phyloP scores from a whole-genome alignment of 2,329 filamentous ascomycete species.

The Colletotrichum sp. region DNA sequence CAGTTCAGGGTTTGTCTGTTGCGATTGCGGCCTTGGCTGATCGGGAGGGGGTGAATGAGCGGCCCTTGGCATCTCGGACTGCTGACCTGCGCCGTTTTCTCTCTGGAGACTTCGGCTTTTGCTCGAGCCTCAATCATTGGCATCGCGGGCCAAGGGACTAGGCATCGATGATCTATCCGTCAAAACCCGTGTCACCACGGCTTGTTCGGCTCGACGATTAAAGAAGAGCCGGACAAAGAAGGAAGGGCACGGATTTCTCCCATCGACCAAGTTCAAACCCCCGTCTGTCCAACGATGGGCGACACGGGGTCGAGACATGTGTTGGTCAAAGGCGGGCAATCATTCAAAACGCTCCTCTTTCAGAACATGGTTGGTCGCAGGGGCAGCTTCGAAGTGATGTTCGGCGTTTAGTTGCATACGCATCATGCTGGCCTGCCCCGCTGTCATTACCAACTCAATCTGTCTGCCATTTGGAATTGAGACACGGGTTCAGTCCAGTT shows the following conservation, averaged over 20 bases:
- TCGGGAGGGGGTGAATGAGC: not conserved
- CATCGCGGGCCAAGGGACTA: slow-evolving; percentile 15
- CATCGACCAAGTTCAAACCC: not conserved
- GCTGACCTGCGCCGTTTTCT: not conserved
- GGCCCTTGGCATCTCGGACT: not conserved
- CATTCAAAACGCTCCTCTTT: not conserved
- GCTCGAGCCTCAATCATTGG: slow-evolving; percentile 16
- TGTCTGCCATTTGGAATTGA: not conserved
- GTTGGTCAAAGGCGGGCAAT: not conserved
- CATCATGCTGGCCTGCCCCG: not conserved
- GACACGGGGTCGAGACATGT: too few species aligned
- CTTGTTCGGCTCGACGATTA: not conserved
- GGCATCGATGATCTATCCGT: not conserved
- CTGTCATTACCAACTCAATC: not conserved
- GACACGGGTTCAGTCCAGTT: not conserved
- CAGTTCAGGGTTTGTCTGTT: not conserved
- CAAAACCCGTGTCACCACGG: not conserved
- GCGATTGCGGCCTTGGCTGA: slow-evolving; percentile 3
- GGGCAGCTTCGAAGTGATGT: not conserved
- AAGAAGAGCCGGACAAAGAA: not conserved
- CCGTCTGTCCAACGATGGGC: not conserved
- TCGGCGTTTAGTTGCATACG: slow-evolving; percentile 3
- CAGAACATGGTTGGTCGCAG: not conserved
- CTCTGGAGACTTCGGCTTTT: not conserved
- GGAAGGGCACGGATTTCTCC: not conserved